A percentile compares a stretch with the other conserved stretches of the same genome.
phyloP scores from a whole-genome alignment of 345 rosid genomes.

The Salix brachista region DNA sequence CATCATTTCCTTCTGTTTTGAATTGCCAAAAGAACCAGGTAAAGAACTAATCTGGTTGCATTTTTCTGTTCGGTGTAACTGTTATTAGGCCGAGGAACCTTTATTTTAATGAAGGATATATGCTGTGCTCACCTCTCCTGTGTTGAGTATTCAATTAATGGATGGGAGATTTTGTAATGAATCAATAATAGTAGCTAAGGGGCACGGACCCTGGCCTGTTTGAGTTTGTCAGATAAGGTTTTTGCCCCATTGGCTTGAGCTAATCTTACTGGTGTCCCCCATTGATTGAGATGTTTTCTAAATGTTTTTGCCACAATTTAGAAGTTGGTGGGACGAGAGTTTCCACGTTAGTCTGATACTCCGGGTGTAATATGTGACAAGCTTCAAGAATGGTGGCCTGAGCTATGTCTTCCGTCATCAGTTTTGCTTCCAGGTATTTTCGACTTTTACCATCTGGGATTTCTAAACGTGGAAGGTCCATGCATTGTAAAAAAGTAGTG shows the following conservation, averaged over 20 bases:
- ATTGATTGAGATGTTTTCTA: not conserved
- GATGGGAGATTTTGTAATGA: not conserved
- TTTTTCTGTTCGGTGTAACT: slow-evolving; percentile 6
- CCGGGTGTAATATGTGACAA: not conserved
- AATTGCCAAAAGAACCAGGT: not conserved
- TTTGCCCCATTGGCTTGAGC: not conserved
- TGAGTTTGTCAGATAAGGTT: not conserved
- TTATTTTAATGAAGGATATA: not conserved
- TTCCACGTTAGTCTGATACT: not conserved
- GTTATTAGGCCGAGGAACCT: slow-evolving; percentile 12
- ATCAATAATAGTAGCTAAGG: not conserved
- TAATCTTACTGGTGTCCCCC: not conserved
- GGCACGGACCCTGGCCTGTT: not conserved
- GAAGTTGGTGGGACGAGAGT: not conserved
- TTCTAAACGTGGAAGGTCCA: too few relatives aligned
- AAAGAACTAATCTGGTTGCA: not conserved
- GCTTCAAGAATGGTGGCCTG: too few relatives aligned
- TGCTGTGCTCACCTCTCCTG: not conserved
- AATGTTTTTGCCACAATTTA: not conserved
- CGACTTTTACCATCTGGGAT: too few relatives aligned
- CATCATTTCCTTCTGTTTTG: slow-evolving; percentile 10
- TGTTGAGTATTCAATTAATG: not conserved
- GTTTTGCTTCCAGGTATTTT: too few relatives aligned
- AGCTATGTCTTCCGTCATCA: too few relatives aligned
- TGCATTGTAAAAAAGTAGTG: too few relatives aligned